Base-by-base conservation (phyloP, 2,329 filamentous ascomycete genomes). In the Amesomyces nigricolor region DNA sequence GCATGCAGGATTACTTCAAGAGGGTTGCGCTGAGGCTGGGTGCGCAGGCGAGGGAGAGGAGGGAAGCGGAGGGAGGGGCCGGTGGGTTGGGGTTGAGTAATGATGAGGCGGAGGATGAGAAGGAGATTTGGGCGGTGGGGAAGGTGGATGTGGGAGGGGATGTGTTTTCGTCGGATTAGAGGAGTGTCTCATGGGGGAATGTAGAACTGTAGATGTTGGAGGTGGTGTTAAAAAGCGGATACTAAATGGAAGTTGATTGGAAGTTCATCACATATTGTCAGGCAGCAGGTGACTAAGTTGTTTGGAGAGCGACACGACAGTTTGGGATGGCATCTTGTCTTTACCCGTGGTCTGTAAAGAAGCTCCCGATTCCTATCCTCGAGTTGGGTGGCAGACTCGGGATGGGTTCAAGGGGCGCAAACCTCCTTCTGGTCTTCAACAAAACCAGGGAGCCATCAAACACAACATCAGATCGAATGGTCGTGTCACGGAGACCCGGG, bases 1-100 rank as follows among this genome's bases (percentile, higher is more conserved):
- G 87, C 70, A 96, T 99, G 87, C 81, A 86, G 57, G 94, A 99
- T 70, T 99, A 99, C 74, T 97, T 97, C 75, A 96, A 96, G 78
- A 80, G 94, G 42, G 89, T 99, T 61, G 90, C 90, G 1, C 71
- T 92, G 66, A 82, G 91, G 63, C 74, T 97, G 17, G 92, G 88
- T n/a, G 81, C 77, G 16, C 94, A 97, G 70, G 91, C 89, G 1
- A 81, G 90, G 59, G 94, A 99, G 74, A 81, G 94, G 64, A 88
- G 83, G 66, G 91, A 96, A 63, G 94, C 94, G 0, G 91, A 96
- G 69, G 92, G 91, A 59, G 94, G 92, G 7, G 81, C 86, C 56
- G 91, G 91, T 46, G 90, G 91, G 0, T 69, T 97, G 48, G 91
- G 91, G 0, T 70, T 99, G 65, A 88, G 87, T 35, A 91, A 89